Evolutionary conservation across 2,329 filamentous ascomycete species (phyloP).

Genomic region (Colletotrichum cereale): DNA sequence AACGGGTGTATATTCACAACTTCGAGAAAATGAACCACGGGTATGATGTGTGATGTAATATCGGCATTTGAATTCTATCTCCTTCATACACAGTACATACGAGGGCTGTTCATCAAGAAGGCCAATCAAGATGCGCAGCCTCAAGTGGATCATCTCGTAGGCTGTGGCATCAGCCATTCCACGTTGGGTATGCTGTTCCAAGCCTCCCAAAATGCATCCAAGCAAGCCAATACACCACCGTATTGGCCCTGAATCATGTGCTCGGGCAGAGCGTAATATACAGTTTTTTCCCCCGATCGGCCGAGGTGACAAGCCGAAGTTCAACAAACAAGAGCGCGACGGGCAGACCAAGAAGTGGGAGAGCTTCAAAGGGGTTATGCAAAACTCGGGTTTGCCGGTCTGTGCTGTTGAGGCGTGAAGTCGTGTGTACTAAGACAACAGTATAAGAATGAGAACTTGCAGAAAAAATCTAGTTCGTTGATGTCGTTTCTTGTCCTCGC

Average conservation of each 20-base stretch:
- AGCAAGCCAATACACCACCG: constrained; percentile 35
- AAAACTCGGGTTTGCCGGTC: constrained; percentile 20
- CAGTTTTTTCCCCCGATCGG: constrained; percentile 31
- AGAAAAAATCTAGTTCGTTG: constrained; percentile 34
- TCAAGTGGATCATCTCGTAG: constrained; percentile 27
- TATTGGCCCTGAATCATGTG: constrained; percentile 25
- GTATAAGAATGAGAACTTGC: constrained; percentile 36
- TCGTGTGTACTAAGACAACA: constrained; percentile 42
- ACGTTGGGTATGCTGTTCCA: constrained; percentile 31
- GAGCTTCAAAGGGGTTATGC: constrained; percentile 6
- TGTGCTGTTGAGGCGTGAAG: constrained; percentile 35
- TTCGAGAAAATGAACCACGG: no score
- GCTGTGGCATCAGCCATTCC: constrained; percentile 25
- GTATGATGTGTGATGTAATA: constrained; percentile 13
- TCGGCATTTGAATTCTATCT: constrained; percentile 39
- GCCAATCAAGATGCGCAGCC: constrained; percentile 29
- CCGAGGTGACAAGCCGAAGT: constrained; percentile 30
- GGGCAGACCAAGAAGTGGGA: constrained; percentile 16
- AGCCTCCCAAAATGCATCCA: constrained; percentile 38
- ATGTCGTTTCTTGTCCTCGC: constrained; percentile 31
- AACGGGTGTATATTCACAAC: background rate
- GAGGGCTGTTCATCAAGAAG: constrained; percentile 32
- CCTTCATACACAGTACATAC: constrained; percentile 43
- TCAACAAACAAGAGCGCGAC: constrained; percentile 32
- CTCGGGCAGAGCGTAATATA: constrained; percentile 41